These are phyloP conservation scores for Fraxinus cuspidata DNA, from an alignment of 257 asterid species.

Conservation along the genomic window DNA sequence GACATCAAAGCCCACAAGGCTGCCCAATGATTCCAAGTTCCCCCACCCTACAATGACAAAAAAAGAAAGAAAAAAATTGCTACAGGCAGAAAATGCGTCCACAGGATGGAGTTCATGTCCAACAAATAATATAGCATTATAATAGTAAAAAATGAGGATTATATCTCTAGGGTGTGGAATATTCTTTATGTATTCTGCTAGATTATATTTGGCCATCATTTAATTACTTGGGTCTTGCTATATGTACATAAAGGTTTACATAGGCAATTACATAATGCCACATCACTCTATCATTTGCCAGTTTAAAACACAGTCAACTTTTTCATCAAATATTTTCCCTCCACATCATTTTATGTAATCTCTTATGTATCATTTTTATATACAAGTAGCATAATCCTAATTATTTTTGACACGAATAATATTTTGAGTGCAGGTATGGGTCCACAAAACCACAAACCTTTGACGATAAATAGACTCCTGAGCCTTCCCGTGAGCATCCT, in stretches of 20 bases:
- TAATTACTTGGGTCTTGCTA: not conserved
- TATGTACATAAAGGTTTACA: too few species aligned
- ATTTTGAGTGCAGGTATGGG: not conserved
- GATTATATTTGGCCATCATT: not conserved
- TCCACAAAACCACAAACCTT: conserved; percentile 49
- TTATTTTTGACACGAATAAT: not conserved
- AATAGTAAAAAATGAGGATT: not conserved
- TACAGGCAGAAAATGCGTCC: not conserved
- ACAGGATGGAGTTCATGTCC: not conserved
- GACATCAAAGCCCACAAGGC: not conserved
- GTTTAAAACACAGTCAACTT: too few species aligned
- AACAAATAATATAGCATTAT: not conserved
- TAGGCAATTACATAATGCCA: too few species aligned
- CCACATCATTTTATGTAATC: too few species aligned
- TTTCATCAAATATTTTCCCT: too few species aligned
- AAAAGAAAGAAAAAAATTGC: not conserved
- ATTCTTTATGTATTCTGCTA: not conserved
- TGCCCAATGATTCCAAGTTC: not conserved
- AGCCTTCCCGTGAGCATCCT: conserved; percentile 91
- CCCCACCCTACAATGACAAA: not conserved
- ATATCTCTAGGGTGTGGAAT: not conserved
- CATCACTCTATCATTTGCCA: too few species aligned
- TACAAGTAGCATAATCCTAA: too few species aligned
- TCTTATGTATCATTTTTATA: too few species aligned
- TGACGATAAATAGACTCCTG: conserved; percentile 85